phyloP scores from a whole-genome alignment of 2,329 filamentous ascomycete species.

The Colletotrichum cordylinicola region DNA sequence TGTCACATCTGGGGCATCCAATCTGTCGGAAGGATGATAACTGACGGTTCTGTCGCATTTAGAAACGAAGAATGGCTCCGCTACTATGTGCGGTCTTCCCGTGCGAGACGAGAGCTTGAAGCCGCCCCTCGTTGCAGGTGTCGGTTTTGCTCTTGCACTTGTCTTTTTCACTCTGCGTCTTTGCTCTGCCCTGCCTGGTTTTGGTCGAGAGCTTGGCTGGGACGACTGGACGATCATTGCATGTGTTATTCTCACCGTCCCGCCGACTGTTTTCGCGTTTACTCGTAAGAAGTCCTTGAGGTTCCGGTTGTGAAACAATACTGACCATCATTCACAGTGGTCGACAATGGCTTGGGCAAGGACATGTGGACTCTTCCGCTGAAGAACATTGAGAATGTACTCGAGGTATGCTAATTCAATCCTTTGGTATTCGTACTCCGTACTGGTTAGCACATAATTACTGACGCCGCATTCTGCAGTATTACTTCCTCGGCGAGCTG shows the following conservation, averaged over 20 bases:
- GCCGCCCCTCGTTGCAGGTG: slow-evolving; percentile 28
- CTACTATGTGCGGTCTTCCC: slow-evolving; percentile 26
- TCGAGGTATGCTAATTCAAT: slow-evolving; percentile 10
- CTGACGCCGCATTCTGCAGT: slow-evolving; percentile 6
- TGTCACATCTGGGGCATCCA: not conserved
- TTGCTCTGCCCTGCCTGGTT: slow-evolving; percentile 28
- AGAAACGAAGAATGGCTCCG: slow-evolving; percentile 25
- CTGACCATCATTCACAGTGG: slow-evolving; percentile 29
- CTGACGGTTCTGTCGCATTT: not conserved
- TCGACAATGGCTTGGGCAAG: slow-evolving; percentile 34
- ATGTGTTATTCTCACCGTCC: slow-evolving; percentile 34
- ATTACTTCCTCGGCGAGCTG: slow-evolving; percentile 31
- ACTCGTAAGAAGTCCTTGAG: not conserved
- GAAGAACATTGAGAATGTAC: slow-evolving; percentile 28
- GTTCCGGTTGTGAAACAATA: not conserved
- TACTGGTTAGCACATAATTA: accelerated
- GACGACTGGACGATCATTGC: slow-evolving; percentile 44
- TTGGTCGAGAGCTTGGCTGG: slow-evolving; percentile 30
- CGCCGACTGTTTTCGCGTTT: not conserved
- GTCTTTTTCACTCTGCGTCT: slow-evolving; percentile 33
- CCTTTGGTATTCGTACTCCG: too few species aligned
- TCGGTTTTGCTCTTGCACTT: slow-evolving; percentile 31
- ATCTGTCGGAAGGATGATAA: not conserved
- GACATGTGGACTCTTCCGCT: slow-evolving; percentile 41
- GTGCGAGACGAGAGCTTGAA: slow-evolving; percentile 29